These are phyloP conservation scores for Chytriomyces hyalinus DNA, from an alignment of 192 early-diverging fungal species.

Conservation along the genomic window DNA sequence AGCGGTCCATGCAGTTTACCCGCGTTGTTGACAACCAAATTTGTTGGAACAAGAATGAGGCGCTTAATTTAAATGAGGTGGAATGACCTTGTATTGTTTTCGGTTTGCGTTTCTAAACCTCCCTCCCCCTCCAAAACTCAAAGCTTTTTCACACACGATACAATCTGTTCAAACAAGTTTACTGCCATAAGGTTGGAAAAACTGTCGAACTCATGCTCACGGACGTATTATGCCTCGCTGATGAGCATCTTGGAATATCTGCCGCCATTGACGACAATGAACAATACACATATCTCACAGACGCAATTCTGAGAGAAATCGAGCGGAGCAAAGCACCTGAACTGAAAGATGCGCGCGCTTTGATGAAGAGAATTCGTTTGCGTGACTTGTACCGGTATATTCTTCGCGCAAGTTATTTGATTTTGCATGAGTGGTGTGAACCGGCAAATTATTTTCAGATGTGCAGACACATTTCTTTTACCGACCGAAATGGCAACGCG, in stretches of 20 bases:
- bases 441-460: not conserved
- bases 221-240: conserved; percentile 84
- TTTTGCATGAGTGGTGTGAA: not conserved
- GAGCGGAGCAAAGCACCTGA: conserved; percentile 39
- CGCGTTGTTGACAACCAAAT: conserved; percentile 90
- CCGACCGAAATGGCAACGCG: conserved; percentile 1
- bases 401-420: conserved; percentile 1
- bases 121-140: not conserved
- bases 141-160: conserved; percentile 41
- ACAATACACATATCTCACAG: conserved; percentile 79
- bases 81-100: not conserved
- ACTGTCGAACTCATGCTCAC: conserved; percentile 85
- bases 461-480: conserved; percentile 28
- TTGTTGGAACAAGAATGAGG: conserved; percentile 88
- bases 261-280: conserved; percentile 64
- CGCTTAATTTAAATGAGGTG: conserved; percentile 81
- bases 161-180: conserved; percentile 67
- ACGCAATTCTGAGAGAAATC: conserved; percentile 75
- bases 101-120: not conserved
- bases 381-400: conserved; percentile 83
- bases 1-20: conserved; percentile 76
- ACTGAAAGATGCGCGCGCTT: conserved; percentile 68
- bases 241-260: conserved; percentile 66
- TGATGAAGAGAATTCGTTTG: conserved; percentile 76
- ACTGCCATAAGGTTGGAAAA: conserved; percentile 80